Evolutionary conservation across 768 basidiomycete genomes (phyloP).

Genomic region (Jaapia argillacea): DNA sequence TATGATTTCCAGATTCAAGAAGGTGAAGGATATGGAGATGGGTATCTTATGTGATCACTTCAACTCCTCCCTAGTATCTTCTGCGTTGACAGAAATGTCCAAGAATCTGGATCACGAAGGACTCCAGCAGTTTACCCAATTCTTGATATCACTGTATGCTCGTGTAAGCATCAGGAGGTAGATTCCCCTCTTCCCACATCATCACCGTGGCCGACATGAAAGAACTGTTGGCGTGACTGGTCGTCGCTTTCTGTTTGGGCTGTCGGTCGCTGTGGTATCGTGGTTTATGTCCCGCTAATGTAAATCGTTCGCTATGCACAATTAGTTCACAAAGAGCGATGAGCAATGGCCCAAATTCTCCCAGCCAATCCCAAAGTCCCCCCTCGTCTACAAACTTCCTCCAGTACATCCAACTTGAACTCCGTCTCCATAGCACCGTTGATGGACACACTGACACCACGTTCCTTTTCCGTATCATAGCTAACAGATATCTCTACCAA

Average conservation of each 20-base stretch:
- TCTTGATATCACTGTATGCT: not conserved
- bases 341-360: slow-evolving; percentile 38
- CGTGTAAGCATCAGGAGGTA: too few relatives aligned
- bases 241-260: too few relatives aligned
- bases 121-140: not conserved
- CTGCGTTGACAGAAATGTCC: not conserved
- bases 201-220: too few relatives aligned
- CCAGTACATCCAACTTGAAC: slow-evolving; percentile 40
- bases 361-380: slow-evolving; percentile 63
- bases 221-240: too few relatives aligned
- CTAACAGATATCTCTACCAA: slow-evolving; percentile 54
- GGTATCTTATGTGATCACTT: not conserved
- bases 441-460: slow-evolving; percentile 37
- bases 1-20: not conserved
- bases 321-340: too few relatives aligned
- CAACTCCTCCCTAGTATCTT: not conserved
- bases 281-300: too few relatives aligned
- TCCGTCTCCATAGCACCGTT: slow-evolving; percentile 42
- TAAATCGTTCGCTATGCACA: too few relatives aligned
- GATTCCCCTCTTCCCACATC: too few relatives aligned
- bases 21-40: not conserved
- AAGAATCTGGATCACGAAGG: not conserved
- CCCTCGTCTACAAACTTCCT: slow-evolving; percentile 65
- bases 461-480: slow-evolving; percentile 51
- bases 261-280: too few relatives aligned